Evolutionary conservation across 2,329 filamentous ascomycete species (phyloP).

Genomic region (Ciborinia camelliae): DNA sequence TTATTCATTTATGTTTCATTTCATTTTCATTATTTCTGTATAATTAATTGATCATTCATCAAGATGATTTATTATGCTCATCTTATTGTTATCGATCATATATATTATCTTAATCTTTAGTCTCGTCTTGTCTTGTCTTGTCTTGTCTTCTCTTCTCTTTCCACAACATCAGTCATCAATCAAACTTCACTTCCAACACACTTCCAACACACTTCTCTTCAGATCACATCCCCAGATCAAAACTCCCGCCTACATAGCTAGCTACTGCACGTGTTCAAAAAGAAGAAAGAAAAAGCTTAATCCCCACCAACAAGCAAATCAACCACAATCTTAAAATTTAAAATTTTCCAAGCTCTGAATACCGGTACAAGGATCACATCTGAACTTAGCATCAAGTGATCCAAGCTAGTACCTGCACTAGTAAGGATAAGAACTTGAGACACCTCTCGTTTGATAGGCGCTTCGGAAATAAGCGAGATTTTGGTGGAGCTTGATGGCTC

Average conservation of each 20-base stretch:
- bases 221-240: too few species aligned
- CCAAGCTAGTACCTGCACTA: too few species aligned
- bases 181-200: neutral
- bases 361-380: too few species aligned
- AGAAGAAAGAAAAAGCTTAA: too few species aligned
- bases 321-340: slow-evolving; percentile 12
- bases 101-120: neutral
- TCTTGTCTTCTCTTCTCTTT: neutral
- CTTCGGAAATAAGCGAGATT: slow-evolving; percentile 7
- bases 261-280: too few species aligned
- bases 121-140: too few species aligned
- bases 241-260: too few species aligned
- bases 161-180: neutral
- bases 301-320: slow-evolving; percentile 11
- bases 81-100: neutral
- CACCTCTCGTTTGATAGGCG: slow-evolving; percentile 1
- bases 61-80: neutral
- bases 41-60: neutral
- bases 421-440: slow-evolving; percentile 3
- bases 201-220: neutral
- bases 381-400: too few species aligned
- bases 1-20: neutral
- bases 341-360: too few species aligned
- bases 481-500: neutral
- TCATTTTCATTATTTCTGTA: too few species aligned